Base-by-base conservation (phyloP, 345 rosid genomes). In the Salix exigua region DNA sequence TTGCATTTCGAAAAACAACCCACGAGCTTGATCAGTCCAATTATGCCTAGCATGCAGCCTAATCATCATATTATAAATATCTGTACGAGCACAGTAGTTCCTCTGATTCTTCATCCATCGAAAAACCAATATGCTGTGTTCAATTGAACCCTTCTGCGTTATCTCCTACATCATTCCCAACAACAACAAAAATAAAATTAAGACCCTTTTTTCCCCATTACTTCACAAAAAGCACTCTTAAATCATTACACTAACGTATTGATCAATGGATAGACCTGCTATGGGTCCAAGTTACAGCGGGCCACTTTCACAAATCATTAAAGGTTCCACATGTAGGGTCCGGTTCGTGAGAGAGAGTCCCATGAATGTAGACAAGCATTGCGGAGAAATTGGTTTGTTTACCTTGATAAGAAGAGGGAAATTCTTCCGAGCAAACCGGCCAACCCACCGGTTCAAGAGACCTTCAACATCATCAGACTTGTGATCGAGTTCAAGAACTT, bases 1-100 rank as follows among this genome's bases (percentile, higher is more conserved):
- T 85, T 91, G 97, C 98, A 94, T 94, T 84, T 94, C 98, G 50
- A 94, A 94, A 83, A 94, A 92, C 80, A 94, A 87, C 18, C 98
- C 98, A 17, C 98, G 93, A 60, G 98, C 97, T 77, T 90, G 91
- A 74, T 94, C 98, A 2, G 75, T 88, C 81, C 79, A 83, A 72
- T 87, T 88, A 85, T 91, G 94, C 72, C 98, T 89, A 69, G 90
- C 95, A 58, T 88, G 95, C 70, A 94, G 87, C 82, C 97, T 88
- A 44, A 94, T 94, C 90, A 92, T 87, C 94, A 90, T 91, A 80
- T 90, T 94, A 77, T 94, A 94, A 1, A 94, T 87, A 84, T 92
- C 97, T 28, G 75, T 92, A 50, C 91, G 89, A 11, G 98, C 95
- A 85, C 88, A 77, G 63, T 94, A 94, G 73, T 90, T 94, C 87